These are phyloP conservation scores for Anaeromyces robustus DNA, from an alignment of 192 early-diverging fungal genomes.

Conservation along the genomic window DNA sequence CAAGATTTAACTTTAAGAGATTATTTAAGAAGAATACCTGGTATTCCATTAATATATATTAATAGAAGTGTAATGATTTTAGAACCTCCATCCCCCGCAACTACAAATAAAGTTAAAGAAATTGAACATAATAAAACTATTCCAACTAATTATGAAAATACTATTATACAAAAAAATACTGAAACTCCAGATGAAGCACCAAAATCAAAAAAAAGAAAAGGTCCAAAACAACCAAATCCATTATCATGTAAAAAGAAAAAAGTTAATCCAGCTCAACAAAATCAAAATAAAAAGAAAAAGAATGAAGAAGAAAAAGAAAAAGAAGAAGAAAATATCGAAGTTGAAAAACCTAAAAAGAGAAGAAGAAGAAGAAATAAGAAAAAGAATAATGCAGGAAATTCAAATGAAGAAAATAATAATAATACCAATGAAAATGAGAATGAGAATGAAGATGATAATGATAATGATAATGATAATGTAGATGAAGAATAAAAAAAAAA, in stretches of 20 bases:
- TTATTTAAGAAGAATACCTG: slow-evolving; percentile 49
- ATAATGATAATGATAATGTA: too few species aligned
- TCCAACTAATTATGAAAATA: slow-evolving; percentile 33
- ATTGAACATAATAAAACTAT: slow-evolving; percentile 25
- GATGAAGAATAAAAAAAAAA: too few species aligned
- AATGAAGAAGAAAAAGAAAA: slow-evolving; percentile 10
- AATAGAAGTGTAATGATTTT: slow-evolving; percentile 60
- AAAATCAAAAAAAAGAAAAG: slow-evolving; percentile 37
- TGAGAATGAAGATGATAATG: background rate
- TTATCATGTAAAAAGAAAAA: slow-evolving; percentile 65
- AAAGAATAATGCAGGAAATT: background rate
- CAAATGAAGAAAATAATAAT: background rate
- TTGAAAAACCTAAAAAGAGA: background rate
- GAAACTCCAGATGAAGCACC: slow-evolving; percentile 17
- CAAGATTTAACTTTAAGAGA: slow-evolving; percentile 55
- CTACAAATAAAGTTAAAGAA: slow-evolving; percentile 28
- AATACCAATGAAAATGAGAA: background rate
- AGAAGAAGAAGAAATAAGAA: background rate
- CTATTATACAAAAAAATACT: slow-evolving; percentile 19
- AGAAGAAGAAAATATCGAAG: background rate
- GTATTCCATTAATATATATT: slow-evolving; percentile 75
- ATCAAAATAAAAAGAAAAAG: background rate
- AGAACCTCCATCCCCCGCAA: slow-evolving; percentile 50
- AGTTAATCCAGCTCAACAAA: background rate
- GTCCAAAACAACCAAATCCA: slow-evolving; percentile 71